phyloP scores from a whole-genome alignment of 2,329 filamentous ascomycete species.

The Aspergillus brunneoviolaceus region DNA sequence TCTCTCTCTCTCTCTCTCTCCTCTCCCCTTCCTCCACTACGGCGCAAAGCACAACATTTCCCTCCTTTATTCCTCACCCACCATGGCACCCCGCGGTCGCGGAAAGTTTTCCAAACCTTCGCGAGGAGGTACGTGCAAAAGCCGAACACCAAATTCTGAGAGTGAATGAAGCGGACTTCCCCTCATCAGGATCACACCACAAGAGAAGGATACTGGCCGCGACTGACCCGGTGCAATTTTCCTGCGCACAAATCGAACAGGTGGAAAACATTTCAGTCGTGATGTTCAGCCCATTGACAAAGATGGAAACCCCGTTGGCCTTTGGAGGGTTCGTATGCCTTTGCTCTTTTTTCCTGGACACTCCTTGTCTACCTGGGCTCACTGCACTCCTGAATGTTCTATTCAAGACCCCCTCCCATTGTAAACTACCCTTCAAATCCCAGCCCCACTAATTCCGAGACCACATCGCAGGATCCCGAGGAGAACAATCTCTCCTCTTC shows the following conservation, averaged over 20 bases:
- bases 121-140: slow-evolving; percentile 68
- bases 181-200: not conserved
- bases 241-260: slow-evolving; percentile 46
- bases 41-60: not conserved
- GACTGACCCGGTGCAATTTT: not conserved
- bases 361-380: too few relatives aligned
- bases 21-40: not conserved
- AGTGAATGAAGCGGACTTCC: not conserved
- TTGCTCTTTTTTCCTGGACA: not conserved
- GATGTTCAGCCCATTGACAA: slow-evolving; percentile 84
- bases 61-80: slow-evolving; percentile 3
- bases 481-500: slow-evolving; percentile 39
- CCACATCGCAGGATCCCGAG: slow-evolving; percentile 32
- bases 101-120: slow-evolving; percentile 95
- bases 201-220: not conserved
- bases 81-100: slow-evolving; percentile 63
- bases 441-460: not conserved
- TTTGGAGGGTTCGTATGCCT: slow-evolving; percentile 68
- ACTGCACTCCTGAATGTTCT: too few relatives aligned
- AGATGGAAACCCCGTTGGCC: slow-evolving; percentile 83
- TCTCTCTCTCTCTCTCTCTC: not conserved
- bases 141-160: not conserved
- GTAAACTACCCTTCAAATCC: not conserved
- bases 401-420: not conserved
- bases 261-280: slow-evolving; percentile 92